Evolutionary conservation across 306 rosid species (phyloP), one percentile per base, ranked within the genome.

Genomic region (Corylus americana): DNA sequence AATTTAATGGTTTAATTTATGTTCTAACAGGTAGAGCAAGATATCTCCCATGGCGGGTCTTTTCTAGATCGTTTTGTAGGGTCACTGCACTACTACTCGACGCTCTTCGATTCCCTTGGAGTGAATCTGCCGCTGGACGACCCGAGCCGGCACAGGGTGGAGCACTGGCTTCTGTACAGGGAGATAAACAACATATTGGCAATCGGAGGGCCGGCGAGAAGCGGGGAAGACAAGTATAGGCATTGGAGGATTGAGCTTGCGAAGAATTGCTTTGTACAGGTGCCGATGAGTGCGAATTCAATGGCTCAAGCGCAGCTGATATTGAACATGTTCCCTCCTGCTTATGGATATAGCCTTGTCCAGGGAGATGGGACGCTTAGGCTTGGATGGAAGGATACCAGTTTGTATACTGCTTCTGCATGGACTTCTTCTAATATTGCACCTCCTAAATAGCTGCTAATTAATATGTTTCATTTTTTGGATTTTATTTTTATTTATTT

Each of bases 261-360:
- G 1, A 88, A 88, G 14, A 81, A 80, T 53, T 70, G 86, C 42
- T 86, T 92, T 71, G 69, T 83, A 59, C 93, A 87, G 27, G 84
- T 92, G 45, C 92, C 93, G 27, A 89, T 91, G 93, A 92, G 97
- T 74, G 89, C 77, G 1, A 91, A 88, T 77, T 87, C 97, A 9
- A 88, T 91, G 97, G 97, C 92, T 67, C 97, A 94, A 75, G 97
- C 97, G 5, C 96, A 90, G 63, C 79, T 94, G 90, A 92, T 92
- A 69, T 25, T 94, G 81, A 94, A 89, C 80, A 92, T 88, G 95
- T 91, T 83, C 45, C 84, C 90, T 71, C 81, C 90, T 10, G 47
- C 82, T 61, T 83, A 81, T 72, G 98, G 97, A 0, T 92, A 91
- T 77, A 92, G 82, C 61, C 88, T 94, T 76, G 91, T 88, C 1